A percentile compares a stretch with the other conserved stretches of the same genome.
phyloP scores from a whole-genome alignment of 345 rosid genomes.

The Camelina hispida region DNA sequence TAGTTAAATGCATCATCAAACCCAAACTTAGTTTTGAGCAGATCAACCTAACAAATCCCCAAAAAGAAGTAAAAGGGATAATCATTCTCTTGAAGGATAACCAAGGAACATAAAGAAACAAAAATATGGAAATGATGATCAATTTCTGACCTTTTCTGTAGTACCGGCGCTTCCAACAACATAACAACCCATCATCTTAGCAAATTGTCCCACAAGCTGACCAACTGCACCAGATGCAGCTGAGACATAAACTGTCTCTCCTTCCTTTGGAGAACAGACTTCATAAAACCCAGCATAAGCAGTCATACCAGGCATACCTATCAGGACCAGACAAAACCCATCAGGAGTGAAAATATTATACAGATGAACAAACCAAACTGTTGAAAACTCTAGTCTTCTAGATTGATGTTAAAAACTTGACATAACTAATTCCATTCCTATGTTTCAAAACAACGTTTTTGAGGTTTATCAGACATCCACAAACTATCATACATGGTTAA shows the following conservation, averaged over 20 bases:
- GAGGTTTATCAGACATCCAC: too few species aligned
- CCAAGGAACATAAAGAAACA: neutral
- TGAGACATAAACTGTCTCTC: conserved; percentile 53
- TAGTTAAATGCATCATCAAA: conserved; percentile 82
- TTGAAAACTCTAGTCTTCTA: conserved; percentile 3
- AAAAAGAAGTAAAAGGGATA: conserved; percentile 2
- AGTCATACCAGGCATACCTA: conserved; percentile 61
- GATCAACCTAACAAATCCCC: conserved; percentile 52
- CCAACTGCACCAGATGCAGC: conserved; percentile 67
- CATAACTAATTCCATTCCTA: neutral
- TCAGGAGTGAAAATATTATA: neutral
- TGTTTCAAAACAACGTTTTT: neutral
- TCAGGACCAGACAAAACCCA: conserved; percentile 2
- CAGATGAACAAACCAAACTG: neutral
- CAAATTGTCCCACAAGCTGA: conserved; percentile 62
- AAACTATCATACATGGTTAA: conserved; percentile 1
- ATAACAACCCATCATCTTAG: conserved; percentile 57
- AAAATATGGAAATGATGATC: neutral
- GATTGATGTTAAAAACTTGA: neutral
- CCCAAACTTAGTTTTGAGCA: conserved; percentile 65
- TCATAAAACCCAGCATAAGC: conserved; percentile 58
- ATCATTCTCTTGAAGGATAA: conserved; percentile 4
- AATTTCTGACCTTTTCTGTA: conserved; percentile 48
- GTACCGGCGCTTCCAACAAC: conserved; percentile 67
- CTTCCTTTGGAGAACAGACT: conserved; percentile 53